Evolutionary conservation across 2,329 filamentous ascomycete genomes (phyloP).

Genomic region (Aureobasidium uvarum): DNA sequence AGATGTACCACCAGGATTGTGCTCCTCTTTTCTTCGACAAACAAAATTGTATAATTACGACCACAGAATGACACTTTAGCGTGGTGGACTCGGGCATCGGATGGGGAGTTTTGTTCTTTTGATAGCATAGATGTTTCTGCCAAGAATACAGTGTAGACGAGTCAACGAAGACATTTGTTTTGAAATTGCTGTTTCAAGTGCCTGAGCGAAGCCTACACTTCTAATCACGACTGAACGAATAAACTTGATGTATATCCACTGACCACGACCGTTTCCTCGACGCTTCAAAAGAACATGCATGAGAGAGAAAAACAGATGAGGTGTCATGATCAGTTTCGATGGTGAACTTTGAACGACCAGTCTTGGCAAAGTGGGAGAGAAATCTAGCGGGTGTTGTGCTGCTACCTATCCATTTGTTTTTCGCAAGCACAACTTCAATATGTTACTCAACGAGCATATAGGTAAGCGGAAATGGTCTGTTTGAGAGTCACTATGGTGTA

Average conservation of each 20-base stretch:
- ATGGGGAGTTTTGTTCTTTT: neutral
- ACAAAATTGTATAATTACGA: conserved; percentile 17
- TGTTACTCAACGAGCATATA: conserved; percentile 46
- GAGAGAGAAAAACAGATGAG: neutral
- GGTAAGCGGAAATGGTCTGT: conserved; percentile 32
- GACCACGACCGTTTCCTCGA: neutral
- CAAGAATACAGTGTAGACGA: neutral
- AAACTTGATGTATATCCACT: neutral
- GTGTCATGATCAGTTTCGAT: neutral
- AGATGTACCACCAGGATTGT: neutral
- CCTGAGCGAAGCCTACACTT: no score
- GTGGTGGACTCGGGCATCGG: neutral
- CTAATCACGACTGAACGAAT: no score
- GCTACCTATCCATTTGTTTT: neutral
- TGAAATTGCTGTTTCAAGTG: neutral
- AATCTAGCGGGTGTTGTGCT: neutral
- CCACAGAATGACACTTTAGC: conserved; percentile 18
- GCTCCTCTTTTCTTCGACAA: conserved; percentile 2
- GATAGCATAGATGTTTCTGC: conserved; percentile 12
- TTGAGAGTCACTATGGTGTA: no score
- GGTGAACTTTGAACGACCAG: conserved; percentile 6
- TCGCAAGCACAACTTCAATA: conserved; percentile 28
- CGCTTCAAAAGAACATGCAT: neutral
- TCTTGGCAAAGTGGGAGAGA: neutral
- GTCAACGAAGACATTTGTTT: neutral